Base-by-base conservation (phyloP, 2,329 filamentous ascomycete species). In the Ophiosphaerella narmari region DNA sequence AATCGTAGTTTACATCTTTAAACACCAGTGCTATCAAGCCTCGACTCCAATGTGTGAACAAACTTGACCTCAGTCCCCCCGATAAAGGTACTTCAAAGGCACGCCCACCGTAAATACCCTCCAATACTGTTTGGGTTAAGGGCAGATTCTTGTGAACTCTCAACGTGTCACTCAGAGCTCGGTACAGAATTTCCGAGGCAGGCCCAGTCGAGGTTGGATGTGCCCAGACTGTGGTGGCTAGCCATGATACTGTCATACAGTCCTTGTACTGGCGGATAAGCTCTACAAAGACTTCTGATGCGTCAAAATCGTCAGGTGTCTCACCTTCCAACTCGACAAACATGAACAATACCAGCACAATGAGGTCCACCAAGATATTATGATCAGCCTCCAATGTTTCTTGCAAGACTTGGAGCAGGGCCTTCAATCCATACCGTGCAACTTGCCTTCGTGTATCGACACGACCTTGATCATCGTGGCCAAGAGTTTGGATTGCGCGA, bases 331-430 rank as follows among this genome's bases (percentile, higher is more conserved):
- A 87, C 69, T 94, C 88, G 4, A 63, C 50, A 36, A 66, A 66
- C 80, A 97, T 88, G 71, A 97, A 91, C 8, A 94, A 82, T 13
- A 96, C 80, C 6, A 99, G 80, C 2, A 94, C 81, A 2, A 97
- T 77, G 50, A 97, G 83, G 65, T 93, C 91, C 55, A 95, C 85
- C 43, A 95, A 85, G 7, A 94, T 79, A 52, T 84, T 84, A 75
- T 86, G 86, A 52, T 89, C 87, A 29, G 90, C 75, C 43, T 88
- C 81, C 6, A 94, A 82, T 11, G 84, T 87, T 67, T 97, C 91
- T 65, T 93, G 88, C 0, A 89, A 85, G 6, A 90, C 87, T 54
- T 86, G 86, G 9, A 96, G 83, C 12, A 91, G 78, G 2, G 91
- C 76, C 59, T 85, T 89, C 35, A 86, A 83, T 14, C 93, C 93